Evolutionary conservation across 2,329 filamentous ascomycete genomes (phyloP).

Genomic region (Penicillium sp.): DNA sequence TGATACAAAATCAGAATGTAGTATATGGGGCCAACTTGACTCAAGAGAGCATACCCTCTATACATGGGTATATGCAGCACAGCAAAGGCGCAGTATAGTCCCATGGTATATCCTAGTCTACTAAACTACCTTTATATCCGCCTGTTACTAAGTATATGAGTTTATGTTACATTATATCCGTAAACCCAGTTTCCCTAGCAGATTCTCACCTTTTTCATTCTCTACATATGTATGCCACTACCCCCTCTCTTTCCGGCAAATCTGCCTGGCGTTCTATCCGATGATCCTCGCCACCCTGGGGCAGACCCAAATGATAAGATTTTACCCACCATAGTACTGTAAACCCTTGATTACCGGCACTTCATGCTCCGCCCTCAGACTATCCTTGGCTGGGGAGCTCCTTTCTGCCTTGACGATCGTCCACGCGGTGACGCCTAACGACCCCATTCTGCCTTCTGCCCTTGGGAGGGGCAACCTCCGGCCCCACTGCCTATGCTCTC

Average conservation of each 20-base stretch:
- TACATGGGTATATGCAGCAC: too few relatives aligned
- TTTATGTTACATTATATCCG: too few relatives aligned
- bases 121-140: too few relatives aligned
- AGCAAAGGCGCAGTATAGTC: too few relatives aligned
- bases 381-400: background rate
- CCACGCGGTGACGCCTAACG: conserved; percentile 2
- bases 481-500: conserved; percentile 9
- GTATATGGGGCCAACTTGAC: too few relatives aligned
- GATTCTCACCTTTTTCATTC: too few relatives aligned
- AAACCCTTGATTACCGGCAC: background rate
- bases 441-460: background rate
- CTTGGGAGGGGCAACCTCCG: conserved; percentile 6
- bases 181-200: too few relatives aligned
- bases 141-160: too few relatives aligned
- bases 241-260: background rate
- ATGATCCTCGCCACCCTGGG: background rate
- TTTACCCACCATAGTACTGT: background rate
- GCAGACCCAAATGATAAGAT: conserved; percentile 4
- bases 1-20: too few relatives aligned
- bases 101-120: too few relatives aligned
- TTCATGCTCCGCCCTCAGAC: background rate
- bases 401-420: background rate
- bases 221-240: too few relatives aligned
- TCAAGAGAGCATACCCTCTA: too few relatives aligned
- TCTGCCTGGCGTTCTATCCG: background rate